phyloP scores from a whole-genome alignment of 345 rosid genomes.

The Brassica nigra region DNA sequence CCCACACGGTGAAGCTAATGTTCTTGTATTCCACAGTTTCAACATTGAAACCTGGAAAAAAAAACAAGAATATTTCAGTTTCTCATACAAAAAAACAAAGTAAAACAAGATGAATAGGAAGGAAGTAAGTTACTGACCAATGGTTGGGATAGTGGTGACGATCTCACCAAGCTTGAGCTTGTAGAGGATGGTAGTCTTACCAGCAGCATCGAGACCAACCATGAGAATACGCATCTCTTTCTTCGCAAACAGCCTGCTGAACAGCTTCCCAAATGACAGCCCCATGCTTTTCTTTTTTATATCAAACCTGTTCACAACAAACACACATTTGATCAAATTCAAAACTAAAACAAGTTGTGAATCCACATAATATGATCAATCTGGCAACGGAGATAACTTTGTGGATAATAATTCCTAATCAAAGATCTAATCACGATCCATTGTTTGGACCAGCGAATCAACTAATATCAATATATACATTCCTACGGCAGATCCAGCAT shows the following conservation, averaged over 20 bases:
- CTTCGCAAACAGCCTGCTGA: slow-evolving; percentile 73
- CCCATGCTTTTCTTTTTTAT: slow-evolving; percentile 44
- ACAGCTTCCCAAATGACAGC: slow-evolving; percentile 64
- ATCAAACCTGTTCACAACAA: too few species aligned
- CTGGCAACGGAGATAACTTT: too few species aligned
- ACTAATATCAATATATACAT: not conserved
- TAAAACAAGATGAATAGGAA: too few species aligned
- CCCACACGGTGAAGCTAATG: slow-evolving; percentile 91
- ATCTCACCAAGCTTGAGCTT: slow-evolving; percentile 82
- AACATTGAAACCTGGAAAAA: slow-evolving; percentile 59
- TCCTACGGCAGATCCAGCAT: slow-evolving; percentile 18
- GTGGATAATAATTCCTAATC: not conserved
- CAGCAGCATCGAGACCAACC: slow-evolving; percentile 92
- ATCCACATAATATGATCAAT: too few species aligned
- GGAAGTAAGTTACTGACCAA: slow-evolving; percentile 46
- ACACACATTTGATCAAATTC: too few species aligned
- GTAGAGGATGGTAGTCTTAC: slow-evolving; percentile 77
- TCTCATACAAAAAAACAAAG: too few species aligned
- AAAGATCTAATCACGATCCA: not conserved
- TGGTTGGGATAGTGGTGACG: slow-evolving; percentile 78
- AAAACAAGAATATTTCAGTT: too few species aligned
- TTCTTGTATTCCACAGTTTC: slow-evolving; percentile 89
- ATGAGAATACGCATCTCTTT: slow-evolving; percentile 78
- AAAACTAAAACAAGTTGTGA: too few species aligned
- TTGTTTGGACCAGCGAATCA: not conserved